phyloP scores from a whole-genome alignment of 2,329 filamentous ascomycete genomes.

The Beauveria caledonica region DNA sequence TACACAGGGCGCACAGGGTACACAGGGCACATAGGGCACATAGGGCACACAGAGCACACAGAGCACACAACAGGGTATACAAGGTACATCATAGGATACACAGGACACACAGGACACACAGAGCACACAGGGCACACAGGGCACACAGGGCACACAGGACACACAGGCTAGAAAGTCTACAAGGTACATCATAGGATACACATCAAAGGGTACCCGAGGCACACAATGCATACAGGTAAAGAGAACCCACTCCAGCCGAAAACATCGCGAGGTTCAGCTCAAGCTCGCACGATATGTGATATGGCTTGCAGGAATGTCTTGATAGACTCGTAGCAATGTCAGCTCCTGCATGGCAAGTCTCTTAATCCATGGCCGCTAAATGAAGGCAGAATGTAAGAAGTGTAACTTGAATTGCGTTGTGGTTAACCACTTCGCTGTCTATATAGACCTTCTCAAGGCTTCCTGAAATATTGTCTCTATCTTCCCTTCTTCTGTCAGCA shows the following conservation, averaged over 20 bases:
- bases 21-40: neutral
- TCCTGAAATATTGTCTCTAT: no score
- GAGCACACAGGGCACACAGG: neutral
- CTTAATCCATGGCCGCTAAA: neutral
- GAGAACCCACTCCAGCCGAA: neutral
- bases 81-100: neutral
- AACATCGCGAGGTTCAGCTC: neutral
- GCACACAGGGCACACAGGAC: no score
- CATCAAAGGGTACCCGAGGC: neutral
- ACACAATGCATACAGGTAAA: neutral
- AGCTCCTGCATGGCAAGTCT: neutral
- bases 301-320: neutral
- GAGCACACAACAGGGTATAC: neutral
- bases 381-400: neutral
- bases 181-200: neutral
- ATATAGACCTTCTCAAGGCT: no score
- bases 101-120: neutral
- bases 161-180: no score
- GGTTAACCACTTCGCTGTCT: no score
- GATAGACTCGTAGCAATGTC: neutral
- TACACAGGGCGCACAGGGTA: no score
- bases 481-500: no score
- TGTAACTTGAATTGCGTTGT: no score
- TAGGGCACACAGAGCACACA: neutral
- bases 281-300: neutral